Conservation (phyloP, 805 yeast species). For the Gaillardinia entomophila region DNA sequence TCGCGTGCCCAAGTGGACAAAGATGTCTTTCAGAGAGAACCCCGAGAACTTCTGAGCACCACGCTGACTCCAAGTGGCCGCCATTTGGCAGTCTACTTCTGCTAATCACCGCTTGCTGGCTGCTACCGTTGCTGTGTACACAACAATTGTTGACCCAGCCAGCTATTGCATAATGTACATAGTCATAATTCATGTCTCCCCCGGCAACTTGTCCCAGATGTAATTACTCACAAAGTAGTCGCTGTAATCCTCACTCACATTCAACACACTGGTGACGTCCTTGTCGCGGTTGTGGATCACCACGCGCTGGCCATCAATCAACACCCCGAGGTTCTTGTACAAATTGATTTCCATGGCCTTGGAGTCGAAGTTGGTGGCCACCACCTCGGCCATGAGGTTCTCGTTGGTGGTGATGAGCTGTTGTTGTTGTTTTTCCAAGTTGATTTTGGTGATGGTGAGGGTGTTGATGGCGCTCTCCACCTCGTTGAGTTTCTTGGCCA, state of each 20-base stretch:
- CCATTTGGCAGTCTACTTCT: too few relatives aligned
- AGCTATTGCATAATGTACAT: too few relatives aligned
- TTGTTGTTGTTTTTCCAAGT: slow-evolving; percentile 30
- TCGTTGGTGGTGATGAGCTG: slow-evolving; percentile 23
- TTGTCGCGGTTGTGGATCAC: slow-evolving; percentile 45
- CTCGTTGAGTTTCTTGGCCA: slow-evolving; percentile 50
- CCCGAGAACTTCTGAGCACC: slow-evolving; percentile 56
- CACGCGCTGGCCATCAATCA: slow-evolving; percentile 40
- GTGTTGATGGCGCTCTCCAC: slow-evolving; percentile 38
- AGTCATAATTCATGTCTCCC: not conserved
- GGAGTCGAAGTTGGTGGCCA: slow-evolving; percentile 35
- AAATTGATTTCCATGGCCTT: slow-evolving; percentile 50
- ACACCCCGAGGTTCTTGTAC: slow-evolving; percentile 56
- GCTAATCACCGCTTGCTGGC: too few relatives aligned
- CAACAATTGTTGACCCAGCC: too few relatives aligned
- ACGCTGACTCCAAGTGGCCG: too few relatives aligned
- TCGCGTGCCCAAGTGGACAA: slow-evolving; percentile 89
- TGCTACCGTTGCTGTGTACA: too few relatives aligned
- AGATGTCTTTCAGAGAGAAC: slow-evolving; percentile 69
- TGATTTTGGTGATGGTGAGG: slow-evolving; percentile 26
- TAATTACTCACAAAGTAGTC: slow-evolving; percentile 68
- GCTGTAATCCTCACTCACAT: slow-evolving; percentile 50
- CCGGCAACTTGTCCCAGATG: slow-evolving; percentile 63
- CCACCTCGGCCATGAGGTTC: slow-evolving; percentile 24
- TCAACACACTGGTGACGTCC: slow-evolving; percentile 44